Evolutionary conservation across 2,329 filamentous ascomycete genomes (phyloP).

Genomic region (Fusarium pseudonygamai): DNA sequence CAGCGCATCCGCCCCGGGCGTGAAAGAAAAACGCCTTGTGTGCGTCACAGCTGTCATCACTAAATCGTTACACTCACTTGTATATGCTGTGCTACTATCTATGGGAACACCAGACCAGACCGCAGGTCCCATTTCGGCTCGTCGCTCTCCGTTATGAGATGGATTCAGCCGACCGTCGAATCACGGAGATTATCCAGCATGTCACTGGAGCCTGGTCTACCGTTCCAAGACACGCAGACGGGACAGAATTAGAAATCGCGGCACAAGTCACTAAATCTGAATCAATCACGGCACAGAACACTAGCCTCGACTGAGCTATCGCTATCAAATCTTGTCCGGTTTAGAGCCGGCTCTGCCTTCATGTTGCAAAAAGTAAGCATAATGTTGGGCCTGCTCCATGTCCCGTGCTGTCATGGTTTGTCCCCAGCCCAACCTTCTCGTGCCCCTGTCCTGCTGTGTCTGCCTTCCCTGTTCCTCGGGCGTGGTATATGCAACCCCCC

Average conservation of each 20-base stretch:
- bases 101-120: not conserved
- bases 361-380: conserved; percentile 24
- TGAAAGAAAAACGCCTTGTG: conserved; percentile 1
- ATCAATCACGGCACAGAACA: not conserved
- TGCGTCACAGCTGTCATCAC: conserved; percentile 22
- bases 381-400: conserved; percentile 3
- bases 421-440: not conserved
- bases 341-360: not conserved
- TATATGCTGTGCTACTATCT: not conserved
- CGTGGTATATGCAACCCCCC: conserved; percentile 20
- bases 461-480: not conserved
- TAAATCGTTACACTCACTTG: not conserved
- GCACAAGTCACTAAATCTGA: not conserved
- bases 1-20: conserved; percentile 1
- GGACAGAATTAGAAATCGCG: conserved; percentile 18
- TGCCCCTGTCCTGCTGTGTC: not conserved
- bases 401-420: conserved; percentile 9
- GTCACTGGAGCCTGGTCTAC: not conserved
- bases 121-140: not conserved
- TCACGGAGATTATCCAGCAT: conserved; percentile 19
- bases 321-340: not conserved
- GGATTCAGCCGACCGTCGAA: conserved; percentile 9
- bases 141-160: conserved; percentile 8
- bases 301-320: not conserved
- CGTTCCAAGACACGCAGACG: not conserved